Conservation (phyloP, 176 grass and related monocot species). For the Coix lacrymajobi region DNA sequence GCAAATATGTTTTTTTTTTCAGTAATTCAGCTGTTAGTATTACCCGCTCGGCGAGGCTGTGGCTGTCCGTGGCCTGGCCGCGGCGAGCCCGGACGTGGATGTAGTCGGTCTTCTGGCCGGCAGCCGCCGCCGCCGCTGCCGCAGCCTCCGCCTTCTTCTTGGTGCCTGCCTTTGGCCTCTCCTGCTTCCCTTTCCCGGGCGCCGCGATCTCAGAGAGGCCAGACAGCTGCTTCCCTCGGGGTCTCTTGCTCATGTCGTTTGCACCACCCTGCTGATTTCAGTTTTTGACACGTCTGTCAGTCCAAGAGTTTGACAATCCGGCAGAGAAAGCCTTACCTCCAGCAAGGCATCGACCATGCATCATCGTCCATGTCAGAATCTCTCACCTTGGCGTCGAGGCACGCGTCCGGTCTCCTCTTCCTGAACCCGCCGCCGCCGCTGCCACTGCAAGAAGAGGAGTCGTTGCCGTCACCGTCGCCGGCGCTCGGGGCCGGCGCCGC, state of each 20-base stretch:
- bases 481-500: neutral
- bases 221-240: conserved; percentile 39
- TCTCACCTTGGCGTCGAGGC: conserved; percentile 51
- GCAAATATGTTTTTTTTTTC: neutral
- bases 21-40: neutral
- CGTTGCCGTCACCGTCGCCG: conserved; percentile 8
- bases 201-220: neutral
- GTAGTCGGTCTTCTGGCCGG: conserved; percentile 60
- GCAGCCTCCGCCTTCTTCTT: conserved; percentile 42
- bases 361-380: neutral
- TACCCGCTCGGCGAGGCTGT: conserved; percentile 96
- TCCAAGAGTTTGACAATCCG: neutral
- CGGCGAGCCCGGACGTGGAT: conserved; percentile 92
- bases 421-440: neutral
- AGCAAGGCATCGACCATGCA: too few species aligned
- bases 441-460: conserved; percentile 6
- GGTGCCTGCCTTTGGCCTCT: conserved; percentile 27
- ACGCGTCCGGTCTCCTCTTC: conserved; percentile 54
- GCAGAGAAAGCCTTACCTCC: neutral
- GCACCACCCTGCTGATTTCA: conserved; percentile 5
- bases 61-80: conserved; percentile 93
- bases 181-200: conserved; percentile 31
- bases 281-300: neutral
- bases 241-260: conserved; percentile 16
- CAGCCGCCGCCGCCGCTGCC: neutral